A percentile compares a stretch with the other conserved stretches of the same genome.
Evolutionary conservation across 345 rosid genomes (phyloP).

Genomic region (Linum trigynum): DNA sequence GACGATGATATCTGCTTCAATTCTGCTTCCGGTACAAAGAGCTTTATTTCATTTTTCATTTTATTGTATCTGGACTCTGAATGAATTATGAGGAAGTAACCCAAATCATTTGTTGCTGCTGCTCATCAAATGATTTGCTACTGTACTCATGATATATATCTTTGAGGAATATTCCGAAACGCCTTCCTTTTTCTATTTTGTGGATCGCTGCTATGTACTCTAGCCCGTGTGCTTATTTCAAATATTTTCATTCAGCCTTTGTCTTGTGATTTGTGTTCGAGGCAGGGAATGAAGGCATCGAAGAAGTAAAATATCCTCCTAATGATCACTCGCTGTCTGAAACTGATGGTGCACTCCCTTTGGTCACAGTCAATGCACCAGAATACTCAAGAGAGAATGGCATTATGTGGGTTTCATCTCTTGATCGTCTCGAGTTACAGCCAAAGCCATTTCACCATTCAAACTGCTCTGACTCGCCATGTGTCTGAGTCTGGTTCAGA

Average conservation of each 20-base stretch:
- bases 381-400: conserved; percentile 51
- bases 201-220: neutral
- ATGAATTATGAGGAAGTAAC: too few species aligned
- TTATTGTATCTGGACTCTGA: too few species aligned
- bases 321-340: conserved; percentile 45
- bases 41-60: neutral
- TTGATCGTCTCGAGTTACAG: conserved; percentile 70
- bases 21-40: conserved; percentile 39
- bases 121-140: too few species aligned
- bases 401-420: conserved; percentile 80
- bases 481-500: conserved; percentile 99
- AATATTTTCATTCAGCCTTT: neutral
- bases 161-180: neutral
- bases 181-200: neutral
- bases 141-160: neutral
- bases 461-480: conserved; percentile 82
- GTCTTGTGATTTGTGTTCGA: conserved; percentile 7
- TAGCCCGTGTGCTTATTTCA: neutral
- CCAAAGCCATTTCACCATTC: conserved; percentile 69
- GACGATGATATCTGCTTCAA: conserved; percentile 47
- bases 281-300: conserved; percentile 50
- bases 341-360: conserved; percentile 51
- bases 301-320: conserved; percentile 28
- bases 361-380: conserved; percentile 57
- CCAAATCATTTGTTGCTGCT: too few species aligned